Conservation (phyloP, 768 basidiomycete genomes). For the Xanthoconium purpureum region DNA sequence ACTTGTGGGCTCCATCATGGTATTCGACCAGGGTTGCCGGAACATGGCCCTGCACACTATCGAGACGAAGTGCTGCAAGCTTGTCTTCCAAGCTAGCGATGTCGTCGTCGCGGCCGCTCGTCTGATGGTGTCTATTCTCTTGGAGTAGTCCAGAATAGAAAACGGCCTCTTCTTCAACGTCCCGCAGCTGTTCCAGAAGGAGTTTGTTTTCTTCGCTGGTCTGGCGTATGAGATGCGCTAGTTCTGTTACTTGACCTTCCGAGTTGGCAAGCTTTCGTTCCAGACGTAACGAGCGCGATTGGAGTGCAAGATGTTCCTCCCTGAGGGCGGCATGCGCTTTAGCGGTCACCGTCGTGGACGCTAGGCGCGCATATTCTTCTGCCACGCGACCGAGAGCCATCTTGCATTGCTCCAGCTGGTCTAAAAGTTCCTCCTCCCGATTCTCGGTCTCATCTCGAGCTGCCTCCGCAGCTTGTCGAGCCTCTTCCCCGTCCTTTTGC, state of each 20-base stretch:
- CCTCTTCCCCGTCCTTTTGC: conserved; percentile 36
- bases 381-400: conserved; percentile 45
- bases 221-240: conserved; percentile 60
- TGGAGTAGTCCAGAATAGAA: conserved; percentile 13
- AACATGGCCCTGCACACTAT: conserved; percentile 10
- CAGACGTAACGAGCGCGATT: conserved; percentile 47
- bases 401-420: conserved; percentile 51
- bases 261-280: conserved; percentile 69
- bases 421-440: conserved; percentile 45
- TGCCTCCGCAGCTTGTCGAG: conserved; percentile 31
- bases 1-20: conserved; percentile 28
- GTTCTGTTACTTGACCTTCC: conserved; percentile 62
- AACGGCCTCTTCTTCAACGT: conserved; percentile 15
- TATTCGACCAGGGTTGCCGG: conserved; percentile 13
- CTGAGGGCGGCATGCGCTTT: conserved; percentile 38
- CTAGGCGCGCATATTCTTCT: conserved; percentile 53
- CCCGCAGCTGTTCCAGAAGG: conserved; percentile 30
- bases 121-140: conserved; percentile 3
- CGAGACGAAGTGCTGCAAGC: conserved; percentile 16
- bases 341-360: conserved; percentile 40
- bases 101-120: neutral
- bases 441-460: conserved; percentile 32
- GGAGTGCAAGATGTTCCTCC: conserved; percentile 37
- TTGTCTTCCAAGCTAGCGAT: conserved; percentile 18
- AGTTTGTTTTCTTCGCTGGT: conserved; percentile 50